Evolutionary conservation across 768 basidiomycete genomes (phyloP), one percentile per base, ranked within the genome.

Genomic region (Sutorius australiensis): DNA sequence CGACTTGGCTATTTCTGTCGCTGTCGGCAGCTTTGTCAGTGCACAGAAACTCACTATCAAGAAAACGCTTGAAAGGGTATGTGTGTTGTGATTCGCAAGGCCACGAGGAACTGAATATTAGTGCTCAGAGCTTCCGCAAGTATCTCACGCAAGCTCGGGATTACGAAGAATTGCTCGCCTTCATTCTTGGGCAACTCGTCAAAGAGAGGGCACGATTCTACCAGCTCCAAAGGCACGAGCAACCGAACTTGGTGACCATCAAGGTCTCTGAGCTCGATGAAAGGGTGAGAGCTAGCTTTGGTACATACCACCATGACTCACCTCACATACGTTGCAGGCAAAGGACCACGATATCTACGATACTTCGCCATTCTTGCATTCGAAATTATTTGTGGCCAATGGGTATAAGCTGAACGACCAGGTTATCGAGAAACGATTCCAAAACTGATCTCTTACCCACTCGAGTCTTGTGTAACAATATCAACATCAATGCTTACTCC

Each of bases 31-130:
- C 73, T 99, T 99, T 69, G 92, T 99, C 53, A 95, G 73, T 60
- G 89, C 97, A 27, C 97, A 99, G 70, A 99, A 99, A 78, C 87
- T 94, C 81, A 92, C 90, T 53, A 95, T 98, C 76, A 98, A 98
- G 80, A 97, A 93, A 76, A 95, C 94, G 3, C 76, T 99, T 41
- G 93, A 99, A 71, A 79, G 97, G 64, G 95, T 95, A 24, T 21
- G 52, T 53, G 42, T 24, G 8, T 16, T 32, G 47, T 37, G 19
- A 49, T 19, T 16, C n/a, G 38, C 3, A 19, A 19, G 19, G 32
- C 36, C 19, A 10, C 21, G 2, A n/a, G 17, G 27, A 24, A 17
- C 59, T 70, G 32, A 70, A 39, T 33, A 31, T 56, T 31, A 6
- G 46, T 46, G 41, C 54, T 45, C 56, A 97, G 92, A 85, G 92